Conservation (phyloP, 108 stramenopile genomes). For the Epithemia pelagica region DNA sequence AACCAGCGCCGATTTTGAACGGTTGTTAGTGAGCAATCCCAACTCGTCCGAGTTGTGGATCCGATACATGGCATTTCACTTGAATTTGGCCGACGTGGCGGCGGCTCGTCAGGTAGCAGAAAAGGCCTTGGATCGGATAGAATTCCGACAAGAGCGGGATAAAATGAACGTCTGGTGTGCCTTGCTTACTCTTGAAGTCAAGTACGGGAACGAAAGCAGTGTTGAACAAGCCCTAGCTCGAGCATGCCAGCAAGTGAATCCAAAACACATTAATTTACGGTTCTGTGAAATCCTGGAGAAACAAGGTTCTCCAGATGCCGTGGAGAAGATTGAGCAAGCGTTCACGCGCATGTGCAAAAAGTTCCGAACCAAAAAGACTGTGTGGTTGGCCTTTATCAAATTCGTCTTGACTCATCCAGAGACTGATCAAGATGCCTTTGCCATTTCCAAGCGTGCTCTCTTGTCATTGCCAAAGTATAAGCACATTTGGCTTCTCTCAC, state of each 20-base stretch:
- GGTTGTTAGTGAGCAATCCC: constrained; percentile 83
- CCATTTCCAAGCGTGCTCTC: constrained; percentile 76
- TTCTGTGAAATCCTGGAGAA: constrained; percentile 83
- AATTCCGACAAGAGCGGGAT: constrained; percentile 85
- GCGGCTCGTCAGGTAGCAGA: constrained; percentile 85
- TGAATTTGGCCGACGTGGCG: constrained; percentile 88
- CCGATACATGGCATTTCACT: constrained; percentile 94
- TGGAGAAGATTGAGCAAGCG: constrained; percentile 54
- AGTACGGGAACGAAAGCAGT: constrained; percentile 73
- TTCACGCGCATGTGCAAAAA: constrained; percentile 83
- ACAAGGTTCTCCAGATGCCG: constrained; percentile 27
- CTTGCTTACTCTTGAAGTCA: constrained; percentile 87
- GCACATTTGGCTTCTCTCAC: constrained; percentile 85
- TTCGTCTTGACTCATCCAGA: constrained; percentile 78
- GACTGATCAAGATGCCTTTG: constrained; percentile 8
- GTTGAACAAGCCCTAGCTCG: constrained; percentile 66
- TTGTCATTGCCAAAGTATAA: constrained; percentile 82
- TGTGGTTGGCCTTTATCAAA: constrained; percentile 84
- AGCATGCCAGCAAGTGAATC: constrained; percentile 86
- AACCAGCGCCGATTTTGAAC: constrained; percentile 92
- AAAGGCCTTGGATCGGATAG: constrained; percentile 84
- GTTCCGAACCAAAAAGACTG: constrained; percentile 83
- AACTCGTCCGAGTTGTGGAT: constrained; percentile 92
- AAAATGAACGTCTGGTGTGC: constrained; percentile 96
- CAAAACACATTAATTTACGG: constrained; percentile 85